Evolutionary conservation across 208 protist species (phyloP), one percentile per base, ranked within the genome.

Genomic region (Angomonas desouzai): DNA sequence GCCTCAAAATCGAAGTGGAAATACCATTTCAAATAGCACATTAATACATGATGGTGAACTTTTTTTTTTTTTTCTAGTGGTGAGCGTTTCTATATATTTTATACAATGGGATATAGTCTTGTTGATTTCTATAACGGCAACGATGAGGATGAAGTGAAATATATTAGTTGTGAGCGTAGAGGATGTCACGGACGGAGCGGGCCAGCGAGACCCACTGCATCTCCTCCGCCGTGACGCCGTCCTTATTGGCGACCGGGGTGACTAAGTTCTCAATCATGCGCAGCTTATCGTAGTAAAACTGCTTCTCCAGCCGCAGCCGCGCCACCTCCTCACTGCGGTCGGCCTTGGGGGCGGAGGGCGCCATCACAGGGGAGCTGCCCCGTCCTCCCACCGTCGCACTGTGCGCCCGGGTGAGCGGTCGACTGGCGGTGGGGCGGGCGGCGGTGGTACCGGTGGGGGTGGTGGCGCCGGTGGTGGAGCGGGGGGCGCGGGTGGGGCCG

Each of bases 281-380:
- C 32, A 92, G 72, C 71, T 92, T 94, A 60, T 89, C 87, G 62
- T 91, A 93, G 65, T 79, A 93, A 56, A 91, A 93, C 69, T 87
- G 83, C 16, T 80, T 70, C 49, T 89, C 83, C 38, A 71, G 57
- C 60, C 57, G 33, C 13, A 72, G 38, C 36, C 69, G 64, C 11
- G 23, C 13, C 16, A 77, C 47, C 6, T 72, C 65, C 20, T 62
- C 69, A 0, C 55, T 45, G 0, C 16, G 20, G 0, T 22, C 56
- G 48, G 11, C 18, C 23, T n/a, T 22, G 58, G n/a, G 11, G 48
- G 43, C 27, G 16, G 22, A 20, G 40, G 16, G 2, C 4, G 33
- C 36, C 28, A 18, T 32, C 48, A 10, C 40, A 7, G 33, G 23
- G 62, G 34, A 57, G 49, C 29, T 10, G 48, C 22, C 0, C 0